Percentiles rank a stretch among this genome's conserved stretches.
These are phyloP conservation scores for Skeletonema costatum DNA, from an alignment of 108 stramenopile species.

Conservation along the genomic window DNA sequence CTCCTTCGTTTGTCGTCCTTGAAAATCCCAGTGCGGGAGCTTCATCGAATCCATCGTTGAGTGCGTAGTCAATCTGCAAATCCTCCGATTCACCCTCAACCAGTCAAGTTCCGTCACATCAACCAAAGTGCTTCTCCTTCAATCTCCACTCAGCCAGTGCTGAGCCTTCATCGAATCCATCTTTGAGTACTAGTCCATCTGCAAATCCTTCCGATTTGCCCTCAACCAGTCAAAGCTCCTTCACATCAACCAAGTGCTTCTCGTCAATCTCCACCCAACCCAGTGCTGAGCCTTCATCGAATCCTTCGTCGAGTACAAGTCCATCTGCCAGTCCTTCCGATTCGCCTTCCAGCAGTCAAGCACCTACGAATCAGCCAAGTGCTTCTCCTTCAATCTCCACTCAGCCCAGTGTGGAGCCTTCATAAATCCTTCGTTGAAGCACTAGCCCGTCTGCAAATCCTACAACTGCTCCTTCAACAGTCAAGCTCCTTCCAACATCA, in stretches of 20 bases:
- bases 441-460: background rate
- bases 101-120: background rate
- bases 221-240: background rate
- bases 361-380: background rate
- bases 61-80: no score
- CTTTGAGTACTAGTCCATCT: background rate
- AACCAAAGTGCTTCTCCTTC: background rate
- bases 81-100: no score
- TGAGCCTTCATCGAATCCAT: no score
- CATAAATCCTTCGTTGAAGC: background rate
- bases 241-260: background rate
- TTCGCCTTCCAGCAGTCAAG: background rate
- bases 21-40: no score
- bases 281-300: background rate
- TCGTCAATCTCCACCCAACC: background rate
- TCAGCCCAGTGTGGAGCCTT: background rate
- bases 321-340: background rate
- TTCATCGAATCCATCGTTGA: no score
- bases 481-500: background rate
- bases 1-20: no score
- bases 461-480: background rate
- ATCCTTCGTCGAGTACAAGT: no score
- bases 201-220: constrained; percentile 11
- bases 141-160: background rate
- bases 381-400: constrained; percentile 1